Conservation (phyloP, 2,329 filamentous ascomycete species). For the Graphilbum fragrans region DNA sequence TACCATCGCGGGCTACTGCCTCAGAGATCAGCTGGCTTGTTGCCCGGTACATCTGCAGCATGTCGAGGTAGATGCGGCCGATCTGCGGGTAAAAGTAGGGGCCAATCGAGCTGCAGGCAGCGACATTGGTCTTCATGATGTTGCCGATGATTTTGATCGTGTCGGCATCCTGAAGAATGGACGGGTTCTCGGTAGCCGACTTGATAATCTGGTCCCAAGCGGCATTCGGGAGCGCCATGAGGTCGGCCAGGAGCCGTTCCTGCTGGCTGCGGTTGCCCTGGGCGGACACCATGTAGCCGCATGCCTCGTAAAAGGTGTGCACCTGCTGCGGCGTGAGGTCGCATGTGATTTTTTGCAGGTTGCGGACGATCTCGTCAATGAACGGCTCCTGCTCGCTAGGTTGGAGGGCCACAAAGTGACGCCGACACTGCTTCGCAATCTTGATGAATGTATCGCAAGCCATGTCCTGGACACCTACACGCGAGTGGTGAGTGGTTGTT, state of each 20-base stretch:
- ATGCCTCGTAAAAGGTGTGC: slow-evolving; percentile 98
- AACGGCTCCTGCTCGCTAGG: slow-evolving; percentile 91
- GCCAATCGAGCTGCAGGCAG: slow-evolving; percentile 93
- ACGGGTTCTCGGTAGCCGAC: slow-evolving; percentile 72
- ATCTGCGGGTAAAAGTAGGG: slow-evolving; percentile 98
- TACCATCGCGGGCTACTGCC: slow-evolving; percentile 73
- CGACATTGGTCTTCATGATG: slow-evolving; percentile 99
- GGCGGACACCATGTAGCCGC: slow-evolving; percentile 97
- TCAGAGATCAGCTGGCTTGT: slow-evolving; percentile 95
- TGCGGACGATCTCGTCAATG: slow-evolving; percentile 96
- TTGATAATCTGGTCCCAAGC: slow-evolving; percentile 95
- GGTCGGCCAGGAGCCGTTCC: slow-evolving; percentile 76
- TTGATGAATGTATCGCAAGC: slow-evolving; percentile 99
- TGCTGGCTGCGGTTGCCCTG: slow-evolving; percentile 93
- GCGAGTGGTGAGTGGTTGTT: not conserved
- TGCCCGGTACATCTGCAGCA: slow-evolving; percentile 97
- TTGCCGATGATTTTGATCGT: slow-evolving; percentile 98
- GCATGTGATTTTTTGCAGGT: slow-evolving; percentile 88
- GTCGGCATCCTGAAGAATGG: slow-evolving; percentile 79
- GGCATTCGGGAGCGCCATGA: slow-evolving; percentile 87
- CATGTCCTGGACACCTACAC: slow-evolving; percentile 92
- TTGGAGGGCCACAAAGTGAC: slow-evolving; percentile 93
- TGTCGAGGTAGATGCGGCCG: slow-evolving; percentile 92
- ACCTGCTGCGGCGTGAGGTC: slow-evolving; percentile 94
- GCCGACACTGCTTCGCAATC: slow-evolving; percentile 94